Evolutionary conservation across 495 filamentous ascomycete species (phyloP), one percentile per base, ranked within the genome.

Genomic region (Penicillium goetzii): DNA sequence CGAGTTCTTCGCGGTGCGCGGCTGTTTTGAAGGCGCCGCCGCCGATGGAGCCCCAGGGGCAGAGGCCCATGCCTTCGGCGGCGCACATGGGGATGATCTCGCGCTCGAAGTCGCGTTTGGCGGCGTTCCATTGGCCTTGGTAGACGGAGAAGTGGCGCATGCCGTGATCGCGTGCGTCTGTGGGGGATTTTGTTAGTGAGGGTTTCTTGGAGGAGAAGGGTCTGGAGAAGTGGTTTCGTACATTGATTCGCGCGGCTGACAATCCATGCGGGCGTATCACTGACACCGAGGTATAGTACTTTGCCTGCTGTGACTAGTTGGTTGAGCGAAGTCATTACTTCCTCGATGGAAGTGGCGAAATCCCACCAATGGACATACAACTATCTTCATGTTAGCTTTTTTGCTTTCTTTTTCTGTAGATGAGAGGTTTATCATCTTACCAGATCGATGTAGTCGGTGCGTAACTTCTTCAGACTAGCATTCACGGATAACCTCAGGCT

Each of bases 371-470:
- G 75, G n/a, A 77, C 65, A 57, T 75, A 77, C n/a, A 61, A 38
- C 59, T 61, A 21, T 14, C 17, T 4, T 7, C 2, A 17, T 40
- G 17, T 59, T 26, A 52, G 32, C n/a, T 8, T 36, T 19, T 23
- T 3, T 7, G 3, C 7, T 6, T 14, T 12, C 4, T 43, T 14
- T 19, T 17, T 1, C 1, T 47, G 15, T 21, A n/a, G 26, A n/a
- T 3, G 7, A 50, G 7, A 17, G 68, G 54, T 11, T 72, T 58
- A 65, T 89, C 4, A 26, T 11, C 59, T 23, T 55, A 91, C 85
- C 87, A 89, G 90, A 57, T 91, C 89, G 60, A 92, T 86, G 61
- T 89, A 92, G 54, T 81, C 77, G 0, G 88, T 91, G 71, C 86
- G 80, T 4, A 91, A 78, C 66, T 88, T 90, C 70, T 78, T 74